Base-by-base conservation (phyloP, 2,329 filamentous ascomycete species). In the Fusarium sp. region DNA sequence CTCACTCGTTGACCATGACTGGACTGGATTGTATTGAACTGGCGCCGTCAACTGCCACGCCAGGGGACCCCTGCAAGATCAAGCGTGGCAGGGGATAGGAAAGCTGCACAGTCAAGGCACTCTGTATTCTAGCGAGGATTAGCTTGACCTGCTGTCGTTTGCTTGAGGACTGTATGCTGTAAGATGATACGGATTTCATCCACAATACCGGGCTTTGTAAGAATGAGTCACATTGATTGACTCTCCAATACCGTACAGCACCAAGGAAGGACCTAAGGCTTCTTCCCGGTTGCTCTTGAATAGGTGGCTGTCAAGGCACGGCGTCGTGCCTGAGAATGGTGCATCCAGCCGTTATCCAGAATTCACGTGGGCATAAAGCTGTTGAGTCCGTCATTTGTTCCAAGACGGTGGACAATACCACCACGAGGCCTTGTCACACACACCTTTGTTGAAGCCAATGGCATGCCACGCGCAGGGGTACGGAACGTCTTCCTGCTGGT, bases 351-450 rank as follows among this genome's bases (percentile, higher is more conserved):
- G 21, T 51, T 49, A 64, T 49, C 45, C 27, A 36, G 31, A 21
- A 61, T 44, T 64, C 61, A 64, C 61, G 61, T 64, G 61, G 61
- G 21, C 44, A 44, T 39, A 36, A 31, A 19, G 15, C 58, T 11
- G 43, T 38, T 27, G 25, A 39, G 37, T 44, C 42, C 27, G 41
- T 53, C 32, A 49, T 50, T 29, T 42, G 23, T 46, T 19, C 19
- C 9, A 33, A 57, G 42, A 53, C 37, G 44, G 31, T 46, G 23
- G 31, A 43, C 44, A 49, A 55, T 49, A 49, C 49, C 33, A 53
- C 57, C 49, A 48, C 45, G 57, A 61, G 42, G 47, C 45, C 51
- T 45, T 23, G 36, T 68, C 56, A 53, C 62, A 65, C 64, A 65
- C 45, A 36, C 53, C 51, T 49, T 17, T 21, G 21, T 13, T 14